A percentile compares a stretch with the other conserved stretches of the same genome.
phyloP scores from a whole-genome alignment of 345 rosid species.

The Dipteronia dyeriana region DNA sequence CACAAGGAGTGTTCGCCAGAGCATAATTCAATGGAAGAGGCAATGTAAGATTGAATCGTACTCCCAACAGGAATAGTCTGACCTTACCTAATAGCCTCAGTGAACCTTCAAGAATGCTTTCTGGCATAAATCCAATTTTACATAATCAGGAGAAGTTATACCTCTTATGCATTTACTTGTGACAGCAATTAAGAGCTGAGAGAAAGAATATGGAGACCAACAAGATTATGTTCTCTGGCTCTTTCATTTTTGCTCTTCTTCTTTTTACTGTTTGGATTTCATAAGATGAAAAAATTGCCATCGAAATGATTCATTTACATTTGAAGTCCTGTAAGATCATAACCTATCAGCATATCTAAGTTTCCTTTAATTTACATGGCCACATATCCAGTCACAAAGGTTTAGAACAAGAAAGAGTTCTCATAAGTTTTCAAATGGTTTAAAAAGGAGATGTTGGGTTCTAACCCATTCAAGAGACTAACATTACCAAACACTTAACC shows the following conservation, averaged over 20 bases:
- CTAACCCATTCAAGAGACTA: neutral
- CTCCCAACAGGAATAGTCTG: too few species aligned
- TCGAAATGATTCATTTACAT: neutral
- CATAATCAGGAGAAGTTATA: neutral
- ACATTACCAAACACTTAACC: slow-evolving; percentile 2
- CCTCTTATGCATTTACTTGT: neutral
- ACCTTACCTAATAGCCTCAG: too few species aligned
- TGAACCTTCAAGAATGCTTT: too few species aligned
- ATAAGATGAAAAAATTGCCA: neutral
- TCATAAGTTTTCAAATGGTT: neutral
- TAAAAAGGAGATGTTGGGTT: neutral
- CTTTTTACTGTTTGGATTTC: neutral
- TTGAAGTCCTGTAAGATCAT: neutral
- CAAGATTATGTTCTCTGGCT: neutral
- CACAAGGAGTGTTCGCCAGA: neutral
- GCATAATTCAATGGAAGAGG: neutral
- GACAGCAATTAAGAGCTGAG: neutral
- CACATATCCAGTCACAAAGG: neutral
- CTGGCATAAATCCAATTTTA: too few species aligned
- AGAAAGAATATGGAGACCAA: neutral
- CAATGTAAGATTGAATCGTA: neutral
- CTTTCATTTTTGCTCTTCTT: neutral
- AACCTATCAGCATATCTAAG: neutral
- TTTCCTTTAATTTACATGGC: neutral
- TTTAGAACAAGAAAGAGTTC: too few species aligned